Conservation (phyloP, 257 asterid genomes). For the Solanum pimpinellifolium region DNA sequence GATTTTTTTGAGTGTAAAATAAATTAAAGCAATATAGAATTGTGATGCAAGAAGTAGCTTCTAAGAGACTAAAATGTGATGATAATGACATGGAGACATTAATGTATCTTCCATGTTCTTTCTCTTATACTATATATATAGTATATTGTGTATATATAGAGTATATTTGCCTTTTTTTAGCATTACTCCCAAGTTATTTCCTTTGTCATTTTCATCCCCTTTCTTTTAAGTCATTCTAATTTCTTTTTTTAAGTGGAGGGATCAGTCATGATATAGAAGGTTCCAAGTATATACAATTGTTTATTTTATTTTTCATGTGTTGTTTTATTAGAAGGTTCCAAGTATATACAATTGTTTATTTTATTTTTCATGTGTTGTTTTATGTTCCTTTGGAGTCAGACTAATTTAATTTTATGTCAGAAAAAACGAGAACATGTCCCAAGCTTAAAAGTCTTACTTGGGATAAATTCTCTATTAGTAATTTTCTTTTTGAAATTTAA, state of each 20-base stretch:
- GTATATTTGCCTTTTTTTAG: not conserved
- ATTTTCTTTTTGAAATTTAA: rapidly evolving
- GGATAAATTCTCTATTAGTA: not conserved
- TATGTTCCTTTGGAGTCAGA: not conserved
- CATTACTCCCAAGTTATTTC: not conserved
- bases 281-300: not conserved
- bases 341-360: not conserved
- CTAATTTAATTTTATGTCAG: not conserved
- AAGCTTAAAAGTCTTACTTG: not conserved
- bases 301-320: not conserved
- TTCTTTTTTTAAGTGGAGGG: not conserved
- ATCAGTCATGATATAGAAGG: not conserved
- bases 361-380: not conserved
- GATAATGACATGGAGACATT: not conserved
- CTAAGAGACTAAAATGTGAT: not conserved
- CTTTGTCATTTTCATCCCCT: not conserved
- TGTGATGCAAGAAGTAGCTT: not conserved
- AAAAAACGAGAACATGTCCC: not conserved
- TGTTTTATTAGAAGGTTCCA: not conserved
- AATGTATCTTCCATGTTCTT: not conserved
- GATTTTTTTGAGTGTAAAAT: not conserved
- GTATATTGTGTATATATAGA: not conserved
- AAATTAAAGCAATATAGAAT: no score
- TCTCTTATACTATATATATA: not conserved
- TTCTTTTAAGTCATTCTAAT: not conserved